A percentile compares a stretch with the other conserved stretches of the same genome.
These are phyloP conservation scores for Gigaspora rosea DNA, from an alignment of 192 early-diverging fungal species.

Conservation along the genomic window DNA sequence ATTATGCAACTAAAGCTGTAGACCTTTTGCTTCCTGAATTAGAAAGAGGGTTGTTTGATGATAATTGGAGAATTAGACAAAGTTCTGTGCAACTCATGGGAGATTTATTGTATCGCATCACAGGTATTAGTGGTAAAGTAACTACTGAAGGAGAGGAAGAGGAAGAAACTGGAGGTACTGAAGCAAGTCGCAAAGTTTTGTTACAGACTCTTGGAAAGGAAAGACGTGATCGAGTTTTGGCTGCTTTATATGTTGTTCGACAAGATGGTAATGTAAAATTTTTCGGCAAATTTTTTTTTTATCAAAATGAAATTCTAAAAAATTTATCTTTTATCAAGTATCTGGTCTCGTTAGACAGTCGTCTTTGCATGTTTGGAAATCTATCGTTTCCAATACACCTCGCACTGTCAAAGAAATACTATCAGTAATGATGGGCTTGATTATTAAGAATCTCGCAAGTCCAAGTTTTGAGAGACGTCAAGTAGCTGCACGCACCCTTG, in stretches of 20 bases:
- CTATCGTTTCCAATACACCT: slow-evolving; percentile 93
- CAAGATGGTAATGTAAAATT: slow-evolving; percentile 62
- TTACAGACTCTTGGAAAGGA: slow-evolving; percentile 82
- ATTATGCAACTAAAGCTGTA: slow-evolving; percentile 85
- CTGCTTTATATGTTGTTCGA: slow-evolving; percentile 91
- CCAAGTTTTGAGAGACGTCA: slow-evolving; percentile 77
- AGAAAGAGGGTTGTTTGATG: slow-evolving; percentile 86
- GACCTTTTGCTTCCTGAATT: slow-evolving; percentile 91
- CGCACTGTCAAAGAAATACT: slow-evolving; percentile 95
- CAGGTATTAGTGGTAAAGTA: slow-evolving; percentile 73
- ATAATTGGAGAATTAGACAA: slow-evolving; percentile 95
- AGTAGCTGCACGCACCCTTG: slow-evolving; percentile 88
- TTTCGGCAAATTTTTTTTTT: background rate
- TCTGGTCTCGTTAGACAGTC: slow-evolving; percentile 85
- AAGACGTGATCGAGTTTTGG: slow-evolving; percentile 80
- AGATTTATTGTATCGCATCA: slow-evolving; percentile 90
- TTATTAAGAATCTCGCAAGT: slow-evolving; percentile 79
- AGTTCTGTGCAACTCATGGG: slow-evolving; percentile 94
- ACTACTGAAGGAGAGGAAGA: slow-evolving; percentile 62
- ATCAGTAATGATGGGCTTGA: slow-evolving; percentile 86
- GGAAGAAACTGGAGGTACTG: slow-evolving; percentile 55
- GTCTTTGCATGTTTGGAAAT: slow-evolving; percentile 92
- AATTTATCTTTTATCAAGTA: slow-evolving; percentile 14
- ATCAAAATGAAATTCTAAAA: background rate
- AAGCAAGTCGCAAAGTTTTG: slow-evolving; percentile 69